These are phyloP conservation scores for Fistulinella prunicolor DNA, from an alignment of 768 basidiomycete genomes.

Conservation along the genomic window DNA sequence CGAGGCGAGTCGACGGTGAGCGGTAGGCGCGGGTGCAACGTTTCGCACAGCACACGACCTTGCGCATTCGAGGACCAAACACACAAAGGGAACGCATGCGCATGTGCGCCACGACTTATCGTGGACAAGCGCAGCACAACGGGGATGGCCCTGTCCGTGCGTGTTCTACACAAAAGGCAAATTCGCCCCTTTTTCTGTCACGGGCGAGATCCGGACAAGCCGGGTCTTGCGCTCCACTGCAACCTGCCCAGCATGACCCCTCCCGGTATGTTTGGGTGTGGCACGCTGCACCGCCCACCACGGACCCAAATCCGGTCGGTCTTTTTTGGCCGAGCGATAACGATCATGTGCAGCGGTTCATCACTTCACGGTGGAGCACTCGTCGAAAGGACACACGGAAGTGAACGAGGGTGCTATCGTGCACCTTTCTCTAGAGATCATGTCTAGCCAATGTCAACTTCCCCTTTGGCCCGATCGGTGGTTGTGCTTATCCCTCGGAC, in stretches of 20 bases:
- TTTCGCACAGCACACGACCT: constrained; percentile 10
- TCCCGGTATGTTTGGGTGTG: constrained; percentile 37
- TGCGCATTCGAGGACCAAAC: not conserved
- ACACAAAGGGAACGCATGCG: constrained; percentile 4
- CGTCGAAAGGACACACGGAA: constrained; percentile 3
- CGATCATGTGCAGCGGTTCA: constrained; percentile 5
- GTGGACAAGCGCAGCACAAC: constrained; percentile 64
- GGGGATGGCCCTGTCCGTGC: constrained; percentile 77
- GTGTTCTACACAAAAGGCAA: constrained; percentile 53
- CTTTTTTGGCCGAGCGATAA: constrained; percentile 17
- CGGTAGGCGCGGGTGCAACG: constrained; percentile 3
- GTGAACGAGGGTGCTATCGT: constrained; percentile 8
- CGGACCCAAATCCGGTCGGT: constrained; percentile 24
- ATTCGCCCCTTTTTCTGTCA: constrained; percentile 68
- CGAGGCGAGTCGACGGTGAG: not conserved
- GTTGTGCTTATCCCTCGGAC: constrained; percentile 3
- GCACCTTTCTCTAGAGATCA: not conserved
- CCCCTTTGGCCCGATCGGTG: constrained; percentile 13
- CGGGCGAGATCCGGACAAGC: constrained; percentile 79
- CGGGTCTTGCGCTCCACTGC: constrained; percentile 52
- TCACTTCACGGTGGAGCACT: constrained; percentile 17
- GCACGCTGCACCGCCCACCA: constrained; percentile 12
- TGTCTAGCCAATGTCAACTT: not conserved
- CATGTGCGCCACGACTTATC: constrained; percentile 57
- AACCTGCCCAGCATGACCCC: constrained; percentile 56